Evolutionary conservation across 129 eudicot genomes (phyloP).

Genomic region (Tagetes patula): DNA sequence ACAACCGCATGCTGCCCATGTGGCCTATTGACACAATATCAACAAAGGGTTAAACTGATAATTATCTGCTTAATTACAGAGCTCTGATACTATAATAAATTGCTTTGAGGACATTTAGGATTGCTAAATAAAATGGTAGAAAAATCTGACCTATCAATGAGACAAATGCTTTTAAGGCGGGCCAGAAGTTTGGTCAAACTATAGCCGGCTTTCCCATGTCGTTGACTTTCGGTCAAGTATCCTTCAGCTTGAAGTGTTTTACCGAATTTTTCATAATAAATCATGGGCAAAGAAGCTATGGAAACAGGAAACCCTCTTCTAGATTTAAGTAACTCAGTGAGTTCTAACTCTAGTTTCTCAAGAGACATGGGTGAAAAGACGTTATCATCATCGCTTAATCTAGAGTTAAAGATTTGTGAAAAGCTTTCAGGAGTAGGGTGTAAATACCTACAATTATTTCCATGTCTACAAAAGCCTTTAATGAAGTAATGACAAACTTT

Average conservation of each 20-base stretch:
- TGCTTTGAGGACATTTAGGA: not conserved
- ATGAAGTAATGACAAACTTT: conserved; percentile 60
- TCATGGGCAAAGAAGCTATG: conserved; percentile 59
- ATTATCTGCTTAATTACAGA: not conserved
- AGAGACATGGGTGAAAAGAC: conserved; percentile 53
- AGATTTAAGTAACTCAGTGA: conserved; percentile 57
- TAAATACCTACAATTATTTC: conserved; percentile 53
- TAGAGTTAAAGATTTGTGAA: conserved; percentile 39
- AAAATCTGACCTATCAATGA: conserved; percentile 68
- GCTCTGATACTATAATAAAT: not conserved
- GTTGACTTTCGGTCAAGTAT: conserved; percentile 89
- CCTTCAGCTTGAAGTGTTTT: conserved; percentile 76
- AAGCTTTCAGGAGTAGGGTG: conserved; percentile 54
- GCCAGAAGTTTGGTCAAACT: conserved; percentile 92
- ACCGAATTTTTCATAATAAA: conserved; percentile 59
- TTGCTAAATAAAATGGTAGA: not conserved
- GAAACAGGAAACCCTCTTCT: conserved; percentile 62
- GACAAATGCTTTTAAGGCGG: conserved; percentile 65
- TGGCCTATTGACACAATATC: conserved; percentile 53
- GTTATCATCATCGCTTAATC: conserved; percentile 39
- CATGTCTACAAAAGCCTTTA: conserved; percentile 63
- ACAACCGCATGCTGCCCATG: conserved; percentile 89
- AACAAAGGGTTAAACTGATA: conserved; percentile 10
- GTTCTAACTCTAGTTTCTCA: conserved; percentile 57
- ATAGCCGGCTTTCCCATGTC: conserved; percentile 93